Percentiles rank a stretch among this genome's conserved stretches.
Evolutionary conservation across 306 rosid genomes (phyloP).

Genomic region (Inga laurina): DNA sequence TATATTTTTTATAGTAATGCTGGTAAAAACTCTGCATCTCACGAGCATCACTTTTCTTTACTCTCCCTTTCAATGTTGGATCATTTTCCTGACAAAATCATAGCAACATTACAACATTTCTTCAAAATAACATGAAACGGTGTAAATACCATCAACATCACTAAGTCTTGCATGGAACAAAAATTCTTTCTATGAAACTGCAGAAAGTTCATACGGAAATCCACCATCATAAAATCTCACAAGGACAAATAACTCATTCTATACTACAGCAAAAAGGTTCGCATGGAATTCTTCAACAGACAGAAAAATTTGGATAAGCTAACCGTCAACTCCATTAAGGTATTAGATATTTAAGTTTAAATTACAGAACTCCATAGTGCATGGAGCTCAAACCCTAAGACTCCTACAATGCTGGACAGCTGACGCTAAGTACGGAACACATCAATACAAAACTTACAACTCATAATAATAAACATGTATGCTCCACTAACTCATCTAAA

Average conservation of each 20-base stretch:
- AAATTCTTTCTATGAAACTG: background rate
- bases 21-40: slow-evolving; percentile 99
- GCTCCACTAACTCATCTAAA: background rate
- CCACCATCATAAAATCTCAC: slow-evolving; percentile 6
- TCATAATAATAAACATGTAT: background rate
- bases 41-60: slow-evolving; percentile 97
- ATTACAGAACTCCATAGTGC: background rate
- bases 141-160: background rate
- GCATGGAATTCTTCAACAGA: background rate
- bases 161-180: background rate
- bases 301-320: background rate
- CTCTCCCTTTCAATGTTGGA: slow-evolving; percentile 93
- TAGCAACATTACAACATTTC: slow-evolving; percentile 20
- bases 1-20: slow-evolving; percentile 94
- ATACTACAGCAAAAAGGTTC: background rate
- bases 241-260: background rate
- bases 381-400: background rate
- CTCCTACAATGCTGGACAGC: background rate
- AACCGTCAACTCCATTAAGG: background rate
- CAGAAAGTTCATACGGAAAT: background rate
- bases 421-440: background rate
- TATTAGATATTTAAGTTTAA: background rate
- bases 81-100: slow-evolving; percentile 74
- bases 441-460: background rate
- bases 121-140: background rate